Evolutionary conservation across 2,329 filamentous ascomycete genomes (phyloP).

Genomic region (Phaeosphaeria sp.): DNA sequence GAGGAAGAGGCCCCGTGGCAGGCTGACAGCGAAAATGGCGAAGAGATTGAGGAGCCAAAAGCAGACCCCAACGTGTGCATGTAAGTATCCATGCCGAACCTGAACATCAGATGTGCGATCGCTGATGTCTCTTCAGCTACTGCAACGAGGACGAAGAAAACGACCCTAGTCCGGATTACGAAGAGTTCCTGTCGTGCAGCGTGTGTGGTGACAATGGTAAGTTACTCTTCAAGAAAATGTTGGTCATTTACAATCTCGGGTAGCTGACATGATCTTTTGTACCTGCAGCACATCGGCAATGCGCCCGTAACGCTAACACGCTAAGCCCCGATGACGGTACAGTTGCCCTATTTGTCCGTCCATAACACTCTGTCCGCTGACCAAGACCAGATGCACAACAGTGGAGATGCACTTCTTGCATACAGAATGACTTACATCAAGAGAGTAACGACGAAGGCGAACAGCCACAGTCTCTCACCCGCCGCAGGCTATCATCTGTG

Average conservation of each 20-base stretch:
- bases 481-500: slow-evolving; percentile 63
- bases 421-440: slow-evolving; percentile 52
- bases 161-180: slow-evolving; percentile 81
- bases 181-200: slow-evolving; percentile 76
- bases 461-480: slow-evolving; percentile 49
- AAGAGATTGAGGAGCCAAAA: slow-evolving; percentile 63
- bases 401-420: slow-evolving; percentile 69
- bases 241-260: slow-evolving; percentile 48
- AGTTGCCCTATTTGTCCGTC: slow-evolving; percentile 34
- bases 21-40: slow-evolving; percentile 60
- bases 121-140: slow-evolving; percentile 62
- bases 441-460: slow-evolving; percentile 43
- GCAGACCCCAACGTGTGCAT: slow-evolving; percentile 67
- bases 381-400: slow-evolving; percentile 57
- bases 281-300: slow-evolving; percentile 84
- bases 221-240: slow-evolving; percentile 43
- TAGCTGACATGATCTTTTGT: slow-evolving; percentile 54
- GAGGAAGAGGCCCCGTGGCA: slow-evolving; percentile 64
- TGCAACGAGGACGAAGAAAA: slow-evolving; percentile 84
- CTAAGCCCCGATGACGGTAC: slow-evolving; percentile 69
- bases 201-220: slow-evolving; percentile 83
- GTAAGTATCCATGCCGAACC: slow-evolving; percentile 54
- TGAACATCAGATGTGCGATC: slow-evolving; percentile 14
- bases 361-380: slow-evolving; percentile 22
- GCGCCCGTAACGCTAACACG: slow-evolving; percentile 75